A percentile compares a stretch with the other conserved stretches of the same genome.
Conservation (phyloP, 2,329 filamentous ascomycete species). For the Cytospora piceae region DNA sequence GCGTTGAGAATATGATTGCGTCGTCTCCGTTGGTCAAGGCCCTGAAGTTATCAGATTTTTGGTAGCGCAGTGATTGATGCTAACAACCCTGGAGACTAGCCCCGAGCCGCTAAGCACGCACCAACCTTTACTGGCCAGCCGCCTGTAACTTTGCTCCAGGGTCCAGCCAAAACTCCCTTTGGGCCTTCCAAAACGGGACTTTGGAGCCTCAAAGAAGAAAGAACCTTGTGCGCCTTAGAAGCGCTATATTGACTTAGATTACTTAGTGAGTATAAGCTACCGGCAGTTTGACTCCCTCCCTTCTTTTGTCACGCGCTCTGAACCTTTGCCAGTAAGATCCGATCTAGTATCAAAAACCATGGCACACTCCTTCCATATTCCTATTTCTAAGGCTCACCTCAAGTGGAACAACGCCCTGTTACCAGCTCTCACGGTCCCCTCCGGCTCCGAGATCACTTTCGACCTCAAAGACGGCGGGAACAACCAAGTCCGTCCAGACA, state of each 20-base stretch:
- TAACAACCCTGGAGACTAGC: not conserved
- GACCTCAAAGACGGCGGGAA: slow-evolving; percentile 55
- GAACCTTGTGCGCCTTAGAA: too few relatives aligned
- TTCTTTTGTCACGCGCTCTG: not conserved
- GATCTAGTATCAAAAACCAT: slow-evolving; percentile 15
- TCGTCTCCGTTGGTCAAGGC: not conserved
- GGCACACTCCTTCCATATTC: slow-evolving; percentile 37
- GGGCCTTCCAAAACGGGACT: too few relatives aligned
- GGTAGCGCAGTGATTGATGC: not conserved
- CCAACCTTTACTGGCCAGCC: not conserved
- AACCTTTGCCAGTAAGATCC: not conserved
- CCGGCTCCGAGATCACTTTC: slow-evolving; percentile 52
- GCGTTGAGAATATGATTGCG: slow-evolving; percentile 2
- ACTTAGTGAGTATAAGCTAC: too few relatives aligned
- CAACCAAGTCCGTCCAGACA: slow-evolving; percentile 51
- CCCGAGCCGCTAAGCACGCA: slow-evolving; percentile 10
- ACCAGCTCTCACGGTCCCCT: slow-evolving; percentile 51
- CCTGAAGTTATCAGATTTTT: not conserved
- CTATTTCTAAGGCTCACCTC: slow-evolving; percentile 43
- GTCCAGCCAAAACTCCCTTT: not conserved
- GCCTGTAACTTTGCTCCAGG: slow-evolving; percentile 4
- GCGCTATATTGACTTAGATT: too few relatives aligned
- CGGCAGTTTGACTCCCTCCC: too few relatives aligned
- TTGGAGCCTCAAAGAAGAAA: too few relatives aligned
- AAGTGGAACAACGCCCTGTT: slow-evolving; percentile 53